Evolutionary conservation across 1,139 yeast genomes (phyloP), one percentile per base, ranked within the genome.

Genomic region (Sugiyamaella grinbergsii): DNA sequence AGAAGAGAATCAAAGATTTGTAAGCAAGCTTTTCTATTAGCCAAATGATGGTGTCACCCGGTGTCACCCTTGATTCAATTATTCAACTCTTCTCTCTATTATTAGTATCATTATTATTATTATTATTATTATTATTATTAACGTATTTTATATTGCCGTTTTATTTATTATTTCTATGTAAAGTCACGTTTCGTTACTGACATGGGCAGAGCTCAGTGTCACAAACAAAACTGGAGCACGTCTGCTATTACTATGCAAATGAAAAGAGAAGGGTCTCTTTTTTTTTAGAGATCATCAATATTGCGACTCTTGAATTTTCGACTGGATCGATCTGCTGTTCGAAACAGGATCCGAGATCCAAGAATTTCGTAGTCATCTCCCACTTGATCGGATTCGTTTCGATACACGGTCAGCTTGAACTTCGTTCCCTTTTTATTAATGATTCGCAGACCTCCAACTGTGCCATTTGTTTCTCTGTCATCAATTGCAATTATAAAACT

Each of bases 231-330:
- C n/a, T n/a, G n/a, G n/a, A n/a, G n/a, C n/a, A n/a, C n/a, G n/a
- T n/a, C n/a, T n/a, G n/a, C n/a, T n/a, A n/a, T n/a, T n/a, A n/a
- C n/a, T n/a, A n/a, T n/a, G n/a, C n/a, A n/a, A n/a, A n/a, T n/a
- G n/a, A n/a, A n/a, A n/a, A n/a, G n/a, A n/a, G n/a, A n/a, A n/a
- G n/a, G n/a, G n/a, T n/a, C n/a, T n/a, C n/a, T n/a, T n/a, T n/a
- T n/a, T n/a, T n/a, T n/a, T 44, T 48, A 58, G 41, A 86, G 68
- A 64, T 83, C 88, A 53, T 80, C 85, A 40, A 85, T 85, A 31
- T 79, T 76, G 59, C 84, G 93, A 54, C 82, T 79, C 68, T 91
- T 91, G 74, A 90, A 90, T 72, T 91, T 90, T 60, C 86, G 81
- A 20, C 86, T 88, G 0, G 96, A 81, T 54, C 98, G 74, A 60